Base-by-base conservation (phyloP, 768 basidiomycete species). In the Rhizopogon roseolus region DNA sequence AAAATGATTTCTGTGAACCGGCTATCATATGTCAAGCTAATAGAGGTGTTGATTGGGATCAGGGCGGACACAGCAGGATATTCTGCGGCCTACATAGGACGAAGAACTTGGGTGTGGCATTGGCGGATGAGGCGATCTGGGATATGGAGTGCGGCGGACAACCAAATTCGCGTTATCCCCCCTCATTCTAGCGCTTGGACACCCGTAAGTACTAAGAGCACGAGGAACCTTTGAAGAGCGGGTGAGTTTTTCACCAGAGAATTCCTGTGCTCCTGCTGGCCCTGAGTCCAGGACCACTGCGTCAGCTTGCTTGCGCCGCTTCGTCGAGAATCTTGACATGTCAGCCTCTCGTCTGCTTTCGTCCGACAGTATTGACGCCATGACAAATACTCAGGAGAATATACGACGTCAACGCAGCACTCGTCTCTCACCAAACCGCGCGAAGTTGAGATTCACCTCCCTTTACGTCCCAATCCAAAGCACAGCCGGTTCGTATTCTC, bases 41-140 rank as follows among this genome's bases (percentile, higher is more conserved):
- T 90, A 54, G 86, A 88, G 62, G 68, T 76, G 38, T 51, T 88
- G 41, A 84, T 86, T 44, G 87, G 85, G 2, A 75, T 88, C 22
- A 65, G 71, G 27, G 43, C 56, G 5, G 49, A 13, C 53, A 45
- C 50, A 22, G 1, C 7, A 32, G 17, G 17, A 22, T 2, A n/a
- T 42, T 25, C 50, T 37, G 25, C 22, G 22, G 22, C 22, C 3
- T 3, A 3, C 28, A 41, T 17, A 51, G 27, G 5, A 42, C 25
- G 13, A 48, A 53, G 41, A 49, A 7, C n/a, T 37, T 17, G 29
- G 6, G 16, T 19, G 13, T 25, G 29, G 6, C 3, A 14, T 27
- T 29, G 14, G 49, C 8, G 37, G 19, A 49, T 29, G 52, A 37
- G 13, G 19, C 27, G 27, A 5, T 39, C 54, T 46, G 29, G 38